Evolutionary conservation across 164 flowering plant genomes (phyloP).

Genomic region (Cinnamomum micranthum): DNA sequence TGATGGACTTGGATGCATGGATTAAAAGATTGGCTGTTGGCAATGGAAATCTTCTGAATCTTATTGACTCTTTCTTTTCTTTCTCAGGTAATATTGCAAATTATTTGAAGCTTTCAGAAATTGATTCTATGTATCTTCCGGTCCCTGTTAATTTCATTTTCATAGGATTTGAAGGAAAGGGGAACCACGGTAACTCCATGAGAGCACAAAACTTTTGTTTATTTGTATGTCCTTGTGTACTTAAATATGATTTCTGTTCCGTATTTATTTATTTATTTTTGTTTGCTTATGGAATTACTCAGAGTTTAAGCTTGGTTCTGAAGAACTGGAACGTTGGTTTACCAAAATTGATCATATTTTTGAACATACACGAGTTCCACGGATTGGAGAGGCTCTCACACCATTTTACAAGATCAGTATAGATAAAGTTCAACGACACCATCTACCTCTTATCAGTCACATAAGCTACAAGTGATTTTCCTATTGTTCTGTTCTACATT

Average conservation of each 20-base stretch:
- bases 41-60: not conserved
- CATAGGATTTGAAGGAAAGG: conserved; percentile 96
- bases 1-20: not conserved
- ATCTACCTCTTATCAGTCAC: conserved; percentile 74
- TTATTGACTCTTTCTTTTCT: not conserved
- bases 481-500: not conserved
- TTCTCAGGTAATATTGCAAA: conserved; percentile 75
- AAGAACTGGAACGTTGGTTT: conserved; percentile 96
- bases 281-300: conserved; percentile 1
- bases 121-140: conserved; percentile 84
- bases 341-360: conserved; percentile 87
- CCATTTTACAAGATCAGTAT: conserved; percentile 68
- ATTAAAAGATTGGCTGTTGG: no score
- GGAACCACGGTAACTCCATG: conserved; percentile 67
- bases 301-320: conserved; percentile 76
- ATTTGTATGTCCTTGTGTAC: not conserved
- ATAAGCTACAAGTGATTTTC: conserved; percentile 69
- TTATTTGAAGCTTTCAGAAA: conserved; percentile 77
- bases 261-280: not conserved
- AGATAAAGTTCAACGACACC: conserved; percentile 56
- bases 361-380: conserved; percentile 85
- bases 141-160: conserved; percentile 93
- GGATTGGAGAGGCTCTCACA: conserved; percentile 58
- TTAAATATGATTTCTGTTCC: not conserved
- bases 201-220: no score